These are phyloP conservation scores for Candida sojae DNA, from an alignment of 1,139 yeast genomes.

Conservation along the genomic window DNA sequence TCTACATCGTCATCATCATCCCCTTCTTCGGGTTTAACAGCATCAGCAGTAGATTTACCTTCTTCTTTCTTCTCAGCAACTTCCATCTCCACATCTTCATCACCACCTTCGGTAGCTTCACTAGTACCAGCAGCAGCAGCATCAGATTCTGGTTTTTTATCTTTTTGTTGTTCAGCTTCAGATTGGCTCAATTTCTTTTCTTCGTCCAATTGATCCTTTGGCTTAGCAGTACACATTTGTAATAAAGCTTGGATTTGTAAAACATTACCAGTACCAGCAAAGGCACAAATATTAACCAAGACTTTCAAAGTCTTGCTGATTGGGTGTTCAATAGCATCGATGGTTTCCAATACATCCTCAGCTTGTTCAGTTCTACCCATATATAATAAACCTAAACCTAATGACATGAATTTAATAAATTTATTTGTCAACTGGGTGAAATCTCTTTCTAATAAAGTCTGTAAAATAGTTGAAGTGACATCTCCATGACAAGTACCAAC, in stretches of 20 bases:
- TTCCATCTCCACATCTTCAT: constrained; percentile 24
- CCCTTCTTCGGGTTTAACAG: constrained; percentile 16
- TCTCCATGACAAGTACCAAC: constrained; percentile 98
- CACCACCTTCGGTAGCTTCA: constrained; percentile 12
- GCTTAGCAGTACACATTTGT: constrained; percentile 79
- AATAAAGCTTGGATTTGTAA: constrained; percentile 88
- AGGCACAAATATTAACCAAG: constrained; percentile 89
- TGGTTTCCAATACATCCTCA: constrained; percentile 92
- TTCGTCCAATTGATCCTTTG: constrained; percentile 34
- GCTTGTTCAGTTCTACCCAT: constrained; percentile 95
- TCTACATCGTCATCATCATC: constrained; percentile 28
- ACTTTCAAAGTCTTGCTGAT: constrained; percentile 88
- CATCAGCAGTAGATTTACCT: constrained; percentile 15
- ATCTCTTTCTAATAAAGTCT: constrained; percentile 86
- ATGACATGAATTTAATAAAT: constrained; percentile 87
- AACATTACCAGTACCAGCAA: constrained; percentile 98
- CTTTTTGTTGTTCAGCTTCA: constrained; percentile 35
- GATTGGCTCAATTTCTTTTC: constrained; percentile 38
- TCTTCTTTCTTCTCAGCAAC: constrained; percentile 19
- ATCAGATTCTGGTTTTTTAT: constrained; percentile 9
- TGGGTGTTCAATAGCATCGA: constrained; percentile 95
- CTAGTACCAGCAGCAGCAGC: too few species aligned
- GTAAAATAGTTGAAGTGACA: constrained; percentile 85
- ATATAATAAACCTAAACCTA: constrained; percentile 89
- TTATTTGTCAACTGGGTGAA: constrained; percentile 75